Conservation (phyloP, 495 filamentous ascomycete genomes). For the Lasiosphaeriaceae sp. region DNA sequence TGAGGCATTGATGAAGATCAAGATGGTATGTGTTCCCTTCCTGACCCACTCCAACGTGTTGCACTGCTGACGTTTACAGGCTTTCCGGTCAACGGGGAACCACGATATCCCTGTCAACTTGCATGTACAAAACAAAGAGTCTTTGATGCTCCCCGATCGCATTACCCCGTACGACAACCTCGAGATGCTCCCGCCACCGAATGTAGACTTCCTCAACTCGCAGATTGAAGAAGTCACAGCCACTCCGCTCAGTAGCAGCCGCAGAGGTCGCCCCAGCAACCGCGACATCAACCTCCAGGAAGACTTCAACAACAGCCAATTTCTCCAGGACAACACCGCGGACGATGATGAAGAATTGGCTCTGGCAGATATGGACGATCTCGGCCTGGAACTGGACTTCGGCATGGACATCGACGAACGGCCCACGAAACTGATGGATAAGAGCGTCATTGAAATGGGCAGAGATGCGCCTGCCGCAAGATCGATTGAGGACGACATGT, state of each 20-base stretch:
- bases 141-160: conserved; percentile 77
- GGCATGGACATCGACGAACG: conserved; percentile 51
- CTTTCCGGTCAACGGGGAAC: conserved; percentile 73
- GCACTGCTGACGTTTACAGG: conserved; percentile 41
- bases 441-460: conserved; percentile 73
- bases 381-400: conserved; percentile 57
- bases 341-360: conserved; percentile 50
- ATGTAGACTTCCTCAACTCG: conserved; percentile 69
- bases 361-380: conserved; percentile 51
- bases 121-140: conserved; percentile 60
- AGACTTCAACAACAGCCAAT: conserved; percentile 60
- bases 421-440: conserved; percentile 42
- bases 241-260: conserved; percentile 48
- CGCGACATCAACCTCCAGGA: conserved; percentile 62
- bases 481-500: conserved; percentile 65
- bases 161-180: conserved; percentile 88
- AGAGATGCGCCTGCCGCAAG: conserved; percentile 69
- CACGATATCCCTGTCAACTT: conserved; percentile 70
- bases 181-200: conserved; percentile 58
- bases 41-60: not conserved
- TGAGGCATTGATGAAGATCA: conserved; percentile 94
- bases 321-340: conserved; percentile 57
- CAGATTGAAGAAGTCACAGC: conserved; percentile 55
- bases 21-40: conserved; percentile 65
- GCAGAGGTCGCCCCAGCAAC: conserved; percentile 50